Percentiles rank a stretch among this genome's conserved stretches.
Evolutionary conservation across 2,329 filamentous ascomycete genomes (phyloP).

Genomic region (Colletotrichum shisoi): DNA sequence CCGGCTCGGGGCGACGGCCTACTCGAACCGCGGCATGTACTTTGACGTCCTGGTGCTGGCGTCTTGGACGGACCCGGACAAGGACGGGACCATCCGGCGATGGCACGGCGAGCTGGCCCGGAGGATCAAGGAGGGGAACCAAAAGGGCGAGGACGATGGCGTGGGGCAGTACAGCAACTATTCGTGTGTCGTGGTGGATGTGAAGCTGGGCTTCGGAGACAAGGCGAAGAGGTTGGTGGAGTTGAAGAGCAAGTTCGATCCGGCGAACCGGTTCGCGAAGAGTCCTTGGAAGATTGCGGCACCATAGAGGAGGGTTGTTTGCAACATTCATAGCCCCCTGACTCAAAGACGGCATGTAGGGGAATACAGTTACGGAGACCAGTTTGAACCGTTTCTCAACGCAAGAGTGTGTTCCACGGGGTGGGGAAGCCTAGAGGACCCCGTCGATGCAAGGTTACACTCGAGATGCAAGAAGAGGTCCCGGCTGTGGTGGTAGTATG

Average conservation of each 20-base stretch:
- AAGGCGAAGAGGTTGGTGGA: constrained; percentile 45
- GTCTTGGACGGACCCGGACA: constrained; percentile 52
- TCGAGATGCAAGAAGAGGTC: no score
- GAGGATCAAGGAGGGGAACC: constrained; percentile 43
- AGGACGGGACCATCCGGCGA: constrained; percentile 47
- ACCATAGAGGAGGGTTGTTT: background rate
- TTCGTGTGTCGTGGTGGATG: constrained; percentile 41
- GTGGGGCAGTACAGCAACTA: constrained; percentile 47
- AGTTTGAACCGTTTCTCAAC: background rate
- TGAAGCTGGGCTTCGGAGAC: constrained; percentile 46
- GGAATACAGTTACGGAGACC: no score
- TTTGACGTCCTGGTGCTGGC: constrained; percentile 54
- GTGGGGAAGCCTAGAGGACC: no score
- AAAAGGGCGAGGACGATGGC: constrained; percentile 41
- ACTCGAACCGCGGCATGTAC: constrained; percentile 55
- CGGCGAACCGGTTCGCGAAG: constrained; percentile 46
- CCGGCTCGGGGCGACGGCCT: constrained; percentile 51
- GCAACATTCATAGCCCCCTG: background rate
- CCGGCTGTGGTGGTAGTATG: background rate
- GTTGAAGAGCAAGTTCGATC: constrained; percentile 49
- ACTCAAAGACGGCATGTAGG: no score
- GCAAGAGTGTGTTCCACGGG: background rate
- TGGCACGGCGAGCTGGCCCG: constrained; percentile 50
- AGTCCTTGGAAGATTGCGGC: constrained; percentile 15
- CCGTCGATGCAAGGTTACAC: no score